Conservation (phyloP, 2,329 filamentous ascomycete species). For the Bimuria novae-zelandiae region DNA sequence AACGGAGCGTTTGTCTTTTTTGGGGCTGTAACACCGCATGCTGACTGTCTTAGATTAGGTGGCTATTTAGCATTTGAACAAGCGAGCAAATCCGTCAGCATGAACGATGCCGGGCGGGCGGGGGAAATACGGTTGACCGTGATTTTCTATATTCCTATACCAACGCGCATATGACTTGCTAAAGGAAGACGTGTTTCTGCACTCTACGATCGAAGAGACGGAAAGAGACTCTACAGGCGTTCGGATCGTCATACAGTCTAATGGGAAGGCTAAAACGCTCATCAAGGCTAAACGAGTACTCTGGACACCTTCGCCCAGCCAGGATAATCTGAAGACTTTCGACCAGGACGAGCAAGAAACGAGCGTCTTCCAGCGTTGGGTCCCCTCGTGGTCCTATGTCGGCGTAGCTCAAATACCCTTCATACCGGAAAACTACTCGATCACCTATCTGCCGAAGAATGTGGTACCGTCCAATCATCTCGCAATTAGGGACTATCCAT, state of each 20-base stretch:
- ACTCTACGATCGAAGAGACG: slow-evolving; percentile 18
- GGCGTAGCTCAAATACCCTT: slow-evolving; percentile 23
- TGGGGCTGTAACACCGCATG: too few species aligned
- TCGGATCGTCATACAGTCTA: background rate
- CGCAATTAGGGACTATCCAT: slow-evolving; percentile 21
- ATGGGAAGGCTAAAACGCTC: background rate
- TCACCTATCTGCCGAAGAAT: slow-evolving; percentile 14
- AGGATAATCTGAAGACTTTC: slow-evolving; percentile 21
- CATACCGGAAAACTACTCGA: slow-evolving; percentile 23
- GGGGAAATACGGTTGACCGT: slow-evolving; percentile 11
- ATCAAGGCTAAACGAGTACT: slow-evolving; percentile 20
- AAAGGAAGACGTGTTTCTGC: background rate
- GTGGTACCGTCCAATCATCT: slow-evolving; percentile 20
- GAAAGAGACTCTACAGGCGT: background rate
- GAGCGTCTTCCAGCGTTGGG: slow-evolving; percentile 17
- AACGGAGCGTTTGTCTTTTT: too few species aligned
- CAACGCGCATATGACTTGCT: slow-evolving; percentile 26
- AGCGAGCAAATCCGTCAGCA: background rate
- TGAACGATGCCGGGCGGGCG: slow-evolving; percentile 15
- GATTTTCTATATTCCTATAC: slow-evolving; percentile 23
- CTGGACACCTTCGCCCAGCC: slow-evolving; percentile 16
- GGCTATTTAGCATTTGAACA: background rate
- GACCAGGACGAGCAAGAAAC: slow-evolving; percentile 15
- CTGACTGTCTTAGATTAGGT: too few species aligned
- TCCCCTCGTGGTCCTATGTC: slow-evolving; percentile 14